These are phyloP conservation scores for Colletotrichum tamarilloi DNA, from an alignment of 2,329 filamentous ascomycete genomes.

Conservation along the genomic window DNA sequence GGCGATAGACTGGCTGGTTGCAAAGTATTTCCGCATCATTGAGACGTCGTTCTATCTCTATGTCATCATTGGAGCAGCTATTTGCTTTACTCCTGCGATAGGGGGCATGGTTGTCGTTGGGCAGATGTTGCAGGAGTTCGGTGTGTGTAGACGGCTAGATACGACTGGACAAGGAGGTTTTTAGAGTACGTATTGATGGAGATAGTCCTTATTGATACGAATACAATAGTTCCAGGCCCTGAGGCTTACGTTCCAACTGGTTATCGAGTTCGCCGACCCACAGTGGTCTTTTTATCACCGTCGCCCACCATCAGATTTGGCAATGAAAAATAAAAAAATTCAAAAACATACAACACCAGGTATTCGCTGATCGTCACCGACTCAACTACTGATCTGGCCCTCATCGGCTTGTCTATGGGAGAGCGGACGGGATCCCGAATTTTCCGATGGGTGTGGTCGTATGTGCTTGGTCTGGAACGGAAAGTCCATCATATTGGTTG, in stretches of 20 bases:
- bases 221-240: neutral
- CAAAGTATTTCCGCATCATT: slow-evolving; percentile 29
- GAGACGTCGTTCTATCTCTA: slow-evolving; percentile 23
- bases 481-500: too few relatives aligned
- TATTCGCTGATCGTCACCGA: too few relatives aligned
- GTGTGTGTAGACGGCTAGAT: slow-evolving; percentile 26
- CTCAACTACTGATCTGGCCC: too few relatives aligned
- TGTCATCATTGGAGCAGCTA: slow-evolving; percentile 9
- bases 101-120: slow-evolving; percentile 28
- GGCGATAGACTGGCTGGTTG: slow-evolving; percentile 30
- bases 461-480: too few relatives aligned
- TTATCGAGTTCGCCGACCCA: neutral
- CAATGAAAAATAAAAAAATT: too few relatives aligned
- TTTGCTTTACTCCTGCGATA: slow-evolving; percentile 24
- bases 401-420: too few relatives aligned
- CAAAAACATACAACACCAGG: too few relatives aligned
- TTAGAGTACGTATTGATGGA: accelerated
- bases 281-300: neutral
- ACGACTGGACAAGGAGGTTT: neutral
- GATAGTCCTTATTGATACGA: neutral
- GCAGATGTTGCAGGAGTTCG: slow-evolving; percentile 25
- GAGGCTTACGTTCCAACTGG: neutral
- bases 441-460: too few relatives aligned
- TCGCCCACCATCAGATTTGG: too few relatives aligned
- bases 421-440: too few relatives aligned